phyloP scores from a whole-genome alignment of 192 early-diverging fungal species.

The Lobosporangium transversale region DNA sequence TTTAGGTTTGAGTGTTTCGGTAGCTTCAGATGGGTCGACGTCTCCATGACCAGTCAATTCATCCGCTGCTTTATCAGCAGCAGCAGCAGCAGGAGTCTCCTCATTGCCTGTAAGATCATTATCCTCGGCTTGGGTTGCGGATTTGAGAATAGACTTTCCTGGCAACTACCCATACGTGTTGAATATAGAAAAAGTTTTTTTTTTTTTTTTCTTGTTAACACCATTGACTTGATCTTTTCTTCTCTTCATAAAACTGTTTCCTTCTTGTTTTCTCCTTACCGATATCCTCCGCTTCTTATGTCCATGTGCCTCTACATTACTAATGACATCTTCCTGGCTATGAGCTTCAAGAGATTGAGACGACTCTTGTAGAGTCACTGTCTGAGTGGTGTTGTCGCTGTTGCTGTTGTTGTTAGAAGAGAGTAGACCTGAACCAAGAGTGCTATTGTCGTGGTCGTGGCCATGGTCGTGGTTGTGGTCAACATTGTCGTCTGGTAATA shows the following conservation, averaged over 20 bases:
- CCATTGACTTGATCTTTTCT: too few species aligned
- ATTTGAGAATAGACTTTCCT: conserved; percentile 44
- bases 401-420: background rate
- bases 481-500: too few species aligned
- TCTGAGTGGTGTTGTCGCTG: background rate
- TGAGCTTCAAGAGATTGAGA: too few species aligned
- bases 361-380: too few species aligned
- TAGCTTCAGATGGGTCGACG: conserved; percentile 2
- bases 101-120: conserved; percentile 8
- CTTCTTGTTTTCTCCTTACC: background rate
- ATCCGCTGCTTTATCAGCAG: too few species aligned
- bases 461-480: too few species aligned
- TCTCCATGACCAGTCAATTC: too few species aligned
- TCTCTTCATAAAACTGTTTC: background rate
- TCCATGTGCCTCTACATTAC: too few species aligned
- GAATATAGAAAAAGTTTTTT: background rate
- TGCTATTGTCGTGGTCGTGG: too few species aligned
- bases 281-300: background rate
- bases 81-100: background rate
- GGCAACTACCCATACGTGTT: conserved; percentile 10
- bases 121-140: conserved; percentile 14
- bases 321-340: too few species aligned
- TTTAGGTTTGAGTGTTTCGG: conserved; percentile 32
- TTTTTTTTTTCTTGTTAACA: background rate
- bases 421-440: too few species aligned